A percentile compares a stretch with the other conserved stretches of the same genome.
These are phyloP conservation scores for Geranium rotundifolium DNA, from an alignment of 345 rosid species.

Conservation along the genomic window DNA sequence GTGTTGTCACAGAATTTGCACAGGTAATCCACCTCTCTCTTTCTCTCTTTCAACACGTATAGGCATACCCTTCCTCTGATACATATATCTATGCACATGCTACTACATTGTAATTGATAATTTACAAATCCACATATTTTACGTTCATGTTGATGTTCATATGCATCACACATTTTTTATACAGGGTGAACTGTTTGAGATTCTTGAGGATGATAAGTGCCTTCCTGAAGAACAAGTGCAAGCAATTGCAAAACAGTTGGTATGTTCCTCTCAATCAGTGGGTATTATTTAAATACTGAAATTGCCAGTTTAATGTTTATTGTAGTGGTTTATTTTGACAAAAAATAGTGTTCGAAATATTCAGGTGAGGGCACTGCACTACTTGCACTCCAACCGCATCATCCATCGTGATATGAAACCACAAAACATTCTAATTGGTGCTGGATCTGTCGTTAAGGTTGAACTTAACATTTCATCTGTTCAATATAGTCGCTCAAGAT, in stretches of 20 bases:
- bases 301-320: slow-evolving; percentile 1
- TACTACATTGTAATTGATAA: too few relatives aligned
- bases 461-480: slow-evolving; percentile 1
- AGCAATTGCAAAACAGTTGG: slow-evolving; percentile 97
- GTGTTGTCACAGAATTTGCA: slow-evolving; percentile 96
- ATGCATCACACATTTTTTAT: slow-evolving; percentile 8
- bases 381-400: slow-evolving; percentile 93
- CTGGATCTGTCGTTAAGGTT: slow-evolving; percentile 92
- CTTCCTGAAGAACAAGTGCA: slow-evolving; percentile 98
- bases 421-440: slow-evolving; percentile 95
- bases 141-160: neutral
- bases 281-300: neutral
- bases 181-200: slow-evolving; percentile 93
- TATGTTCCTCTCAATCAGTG: slow-evolving; percentile 1
- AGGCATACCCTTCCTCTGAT: too few relatives aligned
- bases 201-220: slow-evolving; percentile 92
- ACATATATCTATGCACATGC: neutral
- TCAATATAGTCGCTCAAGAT: neutral
- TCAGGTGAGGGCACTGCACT: slow-evolving; percentile 87
- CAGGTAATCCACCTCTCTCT: slow-evolving; percentile 34
- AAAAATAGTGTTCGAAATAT: slow-evolving; percentile 5
- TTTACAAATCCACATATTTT: too few relatives aligned
- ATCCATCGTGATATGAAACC: slow-evolving; percentile 99
- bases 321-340: neutral
- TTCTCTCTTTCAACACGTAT: neutral